Evolutionary conservation across 2,329 filamentous ascomycete genomes (phyloP).

Genomic region (Rugonectria rugulosa): DNA sequence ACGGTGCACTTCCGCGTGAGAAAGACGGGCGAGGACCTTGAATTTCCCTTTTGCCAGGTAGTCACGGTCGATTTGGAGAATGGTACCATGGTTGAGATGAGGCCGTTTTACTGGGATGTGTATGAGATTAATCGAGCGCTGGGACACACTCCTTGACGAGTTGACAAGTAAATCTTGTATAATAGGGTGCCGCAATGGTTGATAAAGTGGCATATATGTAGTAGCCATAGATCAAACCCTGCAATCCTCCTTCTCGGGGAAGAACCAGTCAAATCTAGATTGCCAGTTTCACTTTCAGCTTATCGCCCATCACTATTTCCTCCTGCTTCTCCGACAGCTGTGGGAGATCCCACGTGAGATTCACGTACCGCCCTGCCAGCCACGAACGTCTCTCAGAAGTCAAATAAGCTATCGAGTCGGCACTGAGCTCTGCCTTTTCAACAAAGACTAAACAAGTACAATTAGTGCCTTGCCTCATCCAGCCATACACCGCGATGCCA

Average conservation of each 20-base stretch:
- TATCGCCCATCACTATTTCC: neutral
- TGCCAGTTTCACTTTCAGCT: neutral
- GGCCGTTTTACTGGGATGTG: conserved; percentile 48
- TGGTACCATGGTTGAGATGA: conserved; percentile 41
- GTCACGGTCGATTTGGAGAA: conserved; percentile 43
- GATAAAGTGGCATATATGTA: too few relatives aligned
- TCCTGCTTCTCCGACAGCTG: conserved; percentile 22
- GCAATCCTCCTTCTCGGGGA: too few relatives aligned
- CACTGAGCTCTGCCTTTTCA: conserved; percentile 22
- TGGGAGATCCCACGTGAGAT: conserved; percentile 29
- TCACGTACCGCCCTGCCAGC: conserved; percentile 24
- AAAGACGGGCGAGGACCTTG: conserved; percentile 40
- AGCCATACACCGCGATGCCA: neutral
- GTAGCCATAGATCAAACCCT: too few relatives aligned
- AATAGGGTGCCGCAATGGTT: too few relatives aligned
- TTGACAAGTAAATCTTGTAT: too few relatives aligned
- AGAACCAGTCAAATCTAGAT: neutral
- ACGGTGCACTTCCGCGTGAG: conserved; percentile 40
- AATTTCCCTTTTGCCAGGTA: conserved; percentile 41
- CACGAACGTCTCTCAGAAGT: conserved; percentile 11
- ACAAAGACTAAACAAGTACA: conserved; percentile 15
- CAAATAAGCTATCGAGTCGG: conserved; percentile 25
- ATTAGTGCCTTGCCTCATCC: too few relatives aligned
- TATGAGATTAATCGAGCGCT: conserved; percentile 33
- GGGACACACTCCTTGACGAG: conserved; percentile 25